A percentile compares a stretch with the other conserved stretches of the same genome.
Evolutionary conservation across 352 stramenopile species (phyloP).

Genomic region (Pythium coloratum): DNA sequence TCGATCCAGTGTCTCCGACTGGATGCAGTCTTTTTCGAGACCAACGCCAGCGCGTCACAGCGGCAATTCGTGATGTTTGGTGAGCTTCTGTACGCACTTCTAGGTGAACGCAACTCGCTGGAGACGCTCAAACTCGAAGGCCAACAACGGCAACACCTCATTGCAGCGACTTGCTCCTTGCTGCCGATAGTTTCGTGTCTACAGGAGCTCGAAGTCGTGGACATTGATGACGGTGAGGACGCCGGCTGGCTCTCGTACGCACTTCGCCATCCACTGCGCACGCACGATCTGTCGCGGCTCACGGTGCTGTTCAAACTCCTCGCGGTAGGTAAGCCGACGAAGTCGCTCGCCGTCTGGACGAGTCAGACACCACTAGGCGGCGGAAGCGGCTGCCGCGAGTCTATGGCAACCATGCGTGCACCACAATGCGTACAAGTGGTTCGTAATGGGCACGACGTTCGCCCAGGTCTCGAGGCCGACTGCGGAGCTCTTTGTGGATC

Average conservation of each 20-base stretch:
- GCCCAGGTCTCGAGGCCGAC: not conserved
- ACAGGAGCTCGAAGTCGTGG: not conserved
- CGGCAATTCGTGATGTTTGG: not conserved
- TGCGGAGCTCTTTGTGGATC: not conserved
- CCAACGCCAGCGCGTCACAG: not conserved
- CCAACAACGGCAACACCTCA: not conserved
- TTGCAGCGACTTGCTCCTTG: not conserved
- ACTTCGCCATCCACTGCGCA: not conserved
- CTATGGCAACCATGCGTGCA: not conserved
- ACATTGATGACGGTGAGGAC: not conserved
- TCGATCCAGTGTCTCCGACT: not conserved
- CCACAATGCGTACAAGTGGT: not conserved
- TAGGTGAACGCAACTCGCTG: not conserved
- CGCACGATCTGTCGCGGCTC: not conserved
- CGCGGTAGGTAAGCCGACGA: too few species aligned
- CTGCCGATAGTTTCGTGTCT: not conserved
- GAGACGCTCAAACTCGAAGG: not conserved
- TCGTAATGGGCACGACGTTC: not conserved
- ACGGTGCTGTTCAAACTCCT: not conserved
- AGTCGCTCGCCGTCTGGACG: not conserved
- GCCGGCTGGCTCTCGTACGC: conserved; percentile 1
- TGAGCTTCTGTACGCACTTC: not conserved
- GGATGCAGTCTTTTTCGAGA: not conserved
- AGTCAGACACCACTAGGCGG: not conserved
- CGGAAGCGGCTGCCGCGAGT: not conserved